Evolutionary conservation across 371 early-diverging fungal genomes (phyloP).

Genomic region (Choanephora cucurbitarum): DNA sequence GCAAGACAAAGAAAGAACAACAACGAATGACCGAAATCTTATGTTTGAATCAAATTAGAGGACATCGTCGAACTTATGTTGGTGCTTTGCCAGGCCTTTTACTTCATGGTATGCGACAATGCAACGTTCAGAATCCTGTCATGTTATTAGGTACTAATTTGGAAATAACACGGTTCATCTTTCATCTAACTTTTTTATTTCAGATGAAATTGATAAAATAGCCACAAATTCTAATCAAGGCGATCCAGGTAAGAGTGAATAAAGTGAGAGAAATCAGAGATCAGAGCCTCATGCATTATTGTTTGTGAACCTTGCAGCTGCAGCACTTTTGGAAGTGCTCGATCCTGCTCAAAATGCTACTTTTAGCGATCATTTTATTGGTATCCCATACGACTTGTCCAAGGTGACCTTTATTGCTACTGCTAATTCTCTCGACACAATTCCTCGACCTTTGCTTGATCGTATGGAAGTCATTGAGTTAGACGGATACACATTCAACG

Average conservation of each 20-base stretch:
- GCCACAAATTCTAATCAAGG: constrained; percentile 68
- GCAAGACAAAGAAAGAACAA: background rate
- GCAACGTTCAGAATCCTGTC: constrained; percentile 80
- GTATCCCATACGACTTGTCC: constrained; percentile 81
- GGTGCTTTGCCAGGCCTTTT: constrained; percentile 87
- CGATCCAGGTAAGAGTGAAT: constrained; percentile 61
- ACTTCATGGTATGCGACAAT: constrained; percentile 73
- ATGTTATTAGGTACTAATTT: constrained; percentile 62
- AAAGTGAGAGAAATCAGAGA: background rate
- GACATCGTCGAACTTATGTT: constrained; percentile 89
- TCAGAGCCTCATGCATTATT: background rate
- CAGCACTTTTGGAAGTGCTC: constrained; percentile 85
- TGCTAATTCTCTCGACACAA: constrained; percentile 77
- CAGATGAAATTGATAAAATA: constrained; percentile 89
- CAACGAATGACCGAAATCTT: background rate
- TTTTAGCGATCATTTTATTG: constrained; percentile 81
- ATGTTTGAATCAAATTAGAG: constrained; percentile 30
- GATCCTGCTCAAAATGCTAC: constrained; percentile 83
- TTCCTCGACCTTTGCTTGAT: constrained; percentile 80
- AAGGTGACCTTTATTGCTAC: constrained; percentile 87
- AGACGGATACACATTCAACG: constrained; percentile 84
- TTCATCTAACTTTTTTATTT: background rate
- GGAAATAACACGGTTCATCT: background rate
- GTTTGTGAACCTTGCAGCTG: constrained; percentile 32
- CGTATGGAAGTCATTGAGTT: constrained; percentile 86